Conservation (phyloP, 164 flowering plant species). For the Santalum album region DNA sequence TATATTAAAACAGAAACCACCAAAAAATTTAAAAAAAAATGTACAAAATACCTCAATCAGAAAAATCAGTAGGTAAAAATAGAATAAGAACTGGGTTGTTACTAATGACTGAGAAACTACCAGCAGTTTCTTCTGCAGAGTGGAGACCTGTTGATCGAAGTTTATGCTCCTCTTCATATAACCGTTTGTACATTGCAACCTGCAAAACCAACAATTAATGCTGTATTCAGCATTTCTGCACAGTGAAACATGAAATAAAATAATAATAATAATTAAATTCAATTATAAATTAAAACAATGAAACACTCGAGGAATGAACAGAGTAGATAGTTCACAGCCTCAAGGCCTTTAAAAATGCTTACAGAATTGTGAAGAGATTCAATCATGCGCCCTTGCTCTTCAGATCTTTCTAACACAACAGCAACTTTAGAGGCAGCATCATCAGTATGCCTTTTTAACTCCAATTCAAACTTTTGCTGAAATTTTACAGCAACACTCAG, state of each 20-base stretch:
- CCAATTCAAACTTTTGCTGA: constrained; percentile 64
- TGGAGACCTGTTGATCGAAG: constrained; percentile 31
- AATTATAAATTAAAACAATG: too few species aligned
- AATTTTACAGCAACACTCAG: constrained; percentile 1
- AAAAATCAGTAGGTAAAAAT: too few species aligned
- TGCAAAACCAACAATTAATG: constrained; percentile 11
- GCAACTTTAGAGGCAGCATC: constrained; percentile 75
- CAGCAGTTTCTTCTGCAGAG: constrained; percentile 32
- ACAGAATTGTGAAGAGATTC: constrained; percentile 89
- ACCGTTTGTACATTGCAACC: constrained; percentile 93
- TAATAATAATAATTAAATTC: too few species aligned
- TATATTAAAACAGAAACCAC: too few species aligned
- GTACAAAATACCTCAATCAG: too few species aligned
- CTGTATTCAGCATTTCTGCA: not conserved
- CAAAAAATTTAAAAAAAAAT: too few species aligned
- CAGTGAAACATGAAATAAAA: too few species aligned
- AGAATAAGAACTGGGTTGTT: too few species aligned
- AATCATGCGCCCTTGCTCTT: constrained; percentile 84
- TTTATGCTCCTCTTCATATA: constrained; percentile 86
- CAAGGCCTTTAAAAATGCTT: constrained; percentile 10
- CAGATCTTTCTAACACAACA: constrained; percentile 64
- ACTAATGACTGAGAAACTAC: constrained; percentile 20
- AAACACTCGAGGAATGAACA: too few species aligned
- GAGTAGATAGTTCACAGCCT: not conserved
- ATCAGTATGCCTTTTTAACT: constrained; percentile 52